Conservation (phyloP, 2,329 filamentous ascomycete genomes). For the Colletotrichum tofieldiae region DNA sequence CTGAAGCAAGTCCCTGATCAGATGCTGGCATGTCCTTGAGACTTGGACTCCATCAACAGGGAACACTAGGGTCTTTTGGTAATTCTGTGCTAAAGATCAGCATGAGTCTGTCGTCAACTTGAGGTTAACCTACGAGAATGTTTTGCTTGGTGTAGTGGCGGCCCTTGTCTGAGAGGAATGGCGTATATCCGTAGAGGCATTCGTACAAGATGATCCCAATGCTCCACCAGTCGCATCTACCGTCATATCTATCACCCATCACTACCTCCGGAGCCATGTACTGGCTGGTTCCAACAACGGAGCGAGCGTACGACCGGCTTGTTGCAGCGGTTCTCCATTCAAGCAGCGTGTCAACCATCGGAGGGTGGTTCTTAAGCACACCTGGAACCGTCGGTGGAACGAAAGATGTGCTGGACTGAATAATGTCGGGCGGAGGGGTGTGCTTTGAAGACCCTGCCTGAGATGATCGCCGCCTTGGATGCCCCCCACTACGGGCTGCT, state of each 20-base stretch:
- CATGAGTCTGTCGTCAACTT: too few species aligned
- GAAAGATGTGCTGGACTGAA: slow-evolving; percentile 50
- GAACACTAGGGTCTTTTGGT: slow-evolving; percentile 79
- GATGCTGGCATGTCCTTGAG: slow-evolving; percentile 80
- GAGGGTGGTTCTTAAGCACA: slow-evolving; percentile 44
- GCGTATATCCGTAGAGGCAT: slow-evolving; percentile 92
- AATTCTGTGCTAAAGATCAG: slow-evolving; percentile 65
- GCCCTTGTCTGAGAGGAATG: slow-evolving; percentile 85
- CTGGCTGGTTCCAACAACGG: slow-evolving; percentile 94
- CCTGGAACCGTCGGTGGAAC: slow-evolving; percentile 50
- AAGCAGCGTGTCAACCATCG: slow-evolving; percentile 66
- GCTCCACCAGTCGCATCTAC: slow-evolving; percentile 97
- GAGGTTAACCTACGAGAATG: slow-evolving; percentile 75
- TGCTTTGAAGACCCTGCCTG: slow-evolving; percentile 37
- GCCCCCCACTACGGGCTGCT: neutral
- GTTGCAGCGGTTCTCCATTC: slow-evolving; percentile 80
- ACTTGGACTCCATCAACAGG: slow-evolving; percentile 74
- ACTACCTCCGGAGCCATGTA: slow-evolving; percentile 99
- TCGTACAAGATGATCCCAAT: slow-evolving; percentile 95
- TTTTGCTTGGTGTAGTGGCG: slow-evolving; percentile 88
- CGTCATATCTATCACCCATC: slow-evolving; percentile 86
- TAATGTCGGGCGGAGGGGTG: slow-evolving; percentile 36
- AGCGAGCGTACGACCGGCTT: slow-evolving; percentile 82
- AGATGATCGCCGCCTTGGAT: slow-evolving; percentile 24
- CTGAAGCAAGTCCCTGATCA: slow-evolving; percentile 81